Evolutionary conservation across 2,329 filamentous ascomycete genomes (phyloP), one percentile per base, ranked within the genome.

Genomic region (Apiospora koreana): DNA sequence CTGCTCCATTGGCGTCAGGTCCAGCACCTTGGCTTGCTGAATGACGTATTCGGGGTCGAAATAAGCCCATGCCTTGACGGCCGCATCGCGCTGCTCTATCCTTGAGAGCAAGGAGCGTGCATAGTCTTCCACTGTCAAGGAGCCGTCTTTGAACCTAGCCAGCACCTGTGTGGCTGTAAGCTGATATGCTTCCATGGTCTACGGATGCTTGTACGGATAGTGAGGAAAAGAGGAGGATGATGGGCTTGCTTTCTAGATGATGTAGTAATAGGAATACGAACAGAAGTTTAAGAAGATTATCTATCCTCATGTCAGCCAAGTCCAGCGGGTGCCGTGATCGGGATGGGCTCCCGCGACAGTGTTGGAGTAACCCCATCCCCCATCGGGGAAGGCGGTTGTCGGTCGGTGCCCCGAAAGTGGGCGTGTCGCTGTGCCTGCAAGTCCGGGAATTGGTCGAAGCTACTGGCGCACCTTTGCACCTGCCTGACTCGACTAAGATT

Each of bases 41-140:
- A 88, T 79, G 6, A 88, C 83, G 68, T 82, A 78, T 1, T 81
- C 78, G 0, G 79, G 78, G 71, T 85, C 77, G 18, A 86, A 78
- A 73, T 83, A 81, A 2, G 79, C 83, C 85, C 85, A 86, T 42
- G 85, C 85, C 72, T 83, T 80, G 35, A 86, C 81, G 2, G 76
- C 71, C n/a, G 74, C 71, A 71, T 86, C 83, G 9, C 84, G 80
- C 31, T 79, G 72, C 35, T 79, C 72, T 70, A 86, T 84, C 3
- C 81, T 81, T 2, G 76, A 64, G 31, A 87, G 80, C 2, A 86
- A 77, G 1, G 84, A 84, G 42, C 76, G 79, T 8, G 82, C 84
- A 74, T 86, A 86, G 31, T 80, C 76, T 74, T 84, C 82, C 1
- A 88, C 83, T 0, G 85, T 86, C 1, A 88, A 73, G 0, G 81